Conservation (phyloP, 805 yeast genomes). For the Cyberlindnera maclurae region DNA sequence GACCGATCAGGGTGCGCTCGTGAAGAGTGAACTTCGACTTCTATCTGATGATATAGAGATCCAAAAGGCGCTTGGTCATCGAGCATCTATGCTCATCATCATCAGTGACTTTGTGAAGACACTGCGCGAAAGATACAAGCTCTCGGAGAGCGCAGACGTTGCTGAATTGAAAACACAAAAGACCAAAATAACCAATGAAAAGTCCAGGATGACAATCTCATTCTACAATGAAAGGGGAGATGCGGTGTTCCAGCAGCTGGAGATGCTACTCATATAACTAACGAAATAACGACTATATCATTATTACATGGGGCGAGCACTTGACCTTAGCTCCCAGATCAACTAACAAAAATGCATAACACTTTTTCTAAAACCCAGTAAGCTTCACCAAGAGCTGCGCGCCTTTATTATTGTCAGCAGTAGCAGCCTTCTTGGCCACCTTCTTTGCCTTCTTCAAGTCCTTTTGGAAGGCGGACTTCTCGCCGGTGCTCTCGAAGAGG, state of each 20-base stretch:
- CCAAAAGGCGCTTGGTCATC: not conserved
- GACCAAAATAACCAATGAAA: conserved; percentile 4
- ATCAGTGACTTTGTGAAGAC: conserved; percentile 3
- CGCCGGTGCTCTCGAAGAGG: conserved; percentile 57
- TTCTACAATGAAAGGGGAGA: not conserved
- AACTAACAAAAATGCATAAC: not conserved
- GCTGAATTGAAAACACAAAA: conserved; percentile 8
- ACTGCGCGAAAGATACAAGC: conserved; percentile 9
- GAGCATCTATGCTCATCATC: not conserved
- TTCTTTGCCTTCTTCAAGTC: conserved; percentile 46
- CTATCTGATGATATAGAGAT: not conserved
- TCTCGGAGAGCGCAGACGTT: conserved; percentile 4
- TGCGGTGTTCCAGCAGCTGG: not conserved
- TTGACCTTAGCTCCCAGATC: no score
- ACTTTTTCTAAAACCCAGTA: conserved; percentile 12
- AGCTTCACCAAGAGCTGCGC: conserved; percentile 44
- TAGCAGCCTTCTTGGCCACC: conserved; percentile 32
- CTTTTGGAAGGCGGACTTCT: conserved; percentile 42
- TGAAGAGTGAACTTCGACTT: conserved; percentile 3
- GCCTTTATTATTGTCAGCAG: conserved; percentile 52
- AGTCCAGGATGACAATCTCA: not conserved
- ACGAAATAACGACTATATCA: not conserved
- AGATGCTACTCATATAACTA: not conserved
- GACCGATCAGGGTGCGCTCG: conserved; percentile 4
- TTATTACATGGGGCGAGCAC: no score